Evolutionary conservation across 1,284 basidiomycete species (phyloP).

Genomic region (Stereum hirsutum): DNA sequence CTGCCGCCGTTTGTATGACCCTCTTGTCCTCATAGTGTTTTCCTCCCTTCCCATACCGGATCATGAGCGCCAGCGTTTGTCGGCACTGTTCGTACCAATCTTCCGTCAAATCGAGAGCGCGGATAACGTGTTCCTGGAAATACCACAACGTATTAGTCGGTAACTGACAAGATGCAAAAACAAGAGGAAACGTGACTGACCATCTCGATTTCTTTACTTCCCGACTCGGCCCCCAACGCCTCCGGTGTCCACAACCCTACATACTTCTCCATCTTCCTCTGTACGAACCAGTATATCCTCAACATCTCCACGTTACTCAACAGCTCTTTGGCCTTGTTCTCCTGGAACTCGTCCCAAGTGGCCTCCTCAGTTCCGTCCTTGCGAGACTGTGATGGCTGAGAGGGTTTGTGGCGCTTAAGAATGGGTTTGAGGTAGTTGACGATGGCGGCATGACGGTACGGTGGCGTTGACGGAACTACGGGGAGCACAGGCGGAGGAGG

Average conservation of each 20-base stretch:
- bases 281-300: conserved; percentile 20
- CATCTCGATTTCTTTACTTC: conserved; percentile 15
- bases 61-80: conserved; percentile 40
- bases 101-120: conserved; percentile 36
- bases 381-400: too few species aligned
- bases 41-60: conserved; percentile 49
- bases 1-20: conserved; percentile 40
- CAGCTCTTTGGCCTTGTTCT: conserved; percentile 10
- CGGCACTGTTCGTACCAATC: conserved; percentile 37
- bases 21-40: conserved; percentile 35
- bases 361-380: too few species aligned
- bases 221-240: conserved; percentile 13
- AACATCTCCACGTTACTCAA: conserved; percentile 16
- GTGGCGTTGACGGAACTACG: too few species aligned
- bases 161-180: background rate
- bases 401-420: conserved; percentile 14
- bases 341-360: conserved; percentile 17
- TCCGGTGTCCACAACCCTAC: conserved; percentile 13
- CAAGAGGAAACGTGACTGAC: conserved; percentile 11
- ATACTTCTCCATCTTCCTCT: conserved; percentile 17
- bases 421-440: conserved; percentile 14
- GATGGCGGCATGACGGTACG: too few species aligned
- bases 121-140: conserved; percentile 47
- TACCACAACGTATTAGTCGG: conserved; percentile 3
- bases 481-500: too few species aligned